phyloP scores from a whole-genome alignment of 2,329 filamentous ascomycete species.

The Penicillium paneum region DNA sequence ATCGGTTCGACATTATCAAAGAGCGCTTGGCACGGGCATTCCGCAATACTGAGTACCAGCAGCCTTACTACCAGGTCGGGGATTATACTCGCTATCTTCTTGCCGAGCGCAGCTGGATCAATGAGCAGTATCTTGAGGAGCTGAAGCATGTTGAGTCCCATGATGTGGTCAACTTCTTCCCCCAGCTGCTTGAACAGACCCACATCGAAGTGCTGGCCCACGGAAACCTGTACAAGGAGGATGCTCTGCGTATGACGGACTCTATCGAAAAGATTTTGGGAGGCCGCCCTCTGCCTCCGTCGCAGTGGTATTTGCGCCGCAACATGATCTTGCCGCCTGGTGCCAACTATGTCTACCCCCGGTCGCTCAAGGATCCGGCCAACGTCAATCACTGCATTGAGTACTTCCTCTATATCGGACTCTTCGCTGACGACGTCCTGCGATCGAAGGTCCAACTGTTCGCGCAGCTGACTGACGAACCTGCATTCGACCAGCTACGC shows the following conservation, averaged over 20 bases:
- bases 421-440: slow-evolving; percentile 63
- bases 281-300: slow-evolving; percentile 67
- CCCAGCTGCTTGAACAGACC: slow-evolving; percentile 75
- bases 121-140: slow-evolving; percentile 75
- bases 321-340: slow-evolving; percentile 75
- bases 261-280: slow-evolving; percentile 75
- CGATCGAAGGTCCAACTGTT: slow-evolving; percentile 77
- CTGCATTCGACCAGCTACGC: slow-evolving; percentile 87
- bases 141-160: slow-evolving; percentile 70
- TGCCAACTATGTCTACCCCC: slow-evolving; percentile 79
- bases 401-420: slow-evolving; percentile 69
- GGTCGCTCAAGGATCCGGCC: slow-evolving; percentile 74
- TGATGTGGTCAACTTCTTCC: slow-evolving; percentile 73
- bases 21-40: slow-evolving; percentile 74
- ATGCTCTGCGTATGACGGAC: slow-evolving; percentile 79
- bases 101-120: slow-evolving; percentile 71
- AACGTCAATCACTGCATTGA: slow-evolving; percentile 89
- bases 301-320: slow-evolving; percentile 76
- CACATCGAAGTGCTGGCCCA: slow-evolving; percentile 86
- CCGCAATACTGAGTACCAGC: slow-evolving; percentile 82
- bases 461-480: slow-evolving; percentile 88
- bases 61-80: slow-evolving; percentile 84
- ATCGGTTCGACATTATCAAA: slow-evolving; percentile 87
- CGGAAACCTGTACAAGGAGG: slow-evolving; percentile 91
- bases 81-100: slow-evolving; percentile 79